Evolutionary conservation across 1,284 basidiomycete genomes (phyloP), one percentile per base, ranked within the genome.

Genomic region (Flammula alnicola): DNA sequence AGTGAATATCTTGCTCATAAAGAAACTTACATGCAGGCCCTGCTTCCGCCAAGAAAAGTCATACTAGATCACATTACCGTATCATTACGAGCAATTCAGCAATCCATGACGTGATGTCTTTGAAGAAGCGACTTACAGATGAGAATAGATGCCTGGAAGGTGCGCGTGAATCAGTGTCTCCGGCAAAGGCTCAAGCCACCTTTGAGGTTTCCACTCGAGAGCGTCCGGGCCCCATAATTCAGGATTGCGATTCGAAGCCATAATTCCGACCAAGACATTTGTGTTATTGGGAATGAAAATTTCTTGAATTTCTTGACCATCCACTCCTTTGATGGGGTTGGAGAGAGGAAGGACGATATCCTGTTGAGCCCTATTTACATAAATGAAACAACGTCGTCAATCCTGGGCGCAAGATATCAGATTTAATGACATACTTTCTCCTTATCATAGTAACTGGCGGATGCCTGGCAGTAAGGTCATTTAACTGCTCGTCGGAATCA

Each of bases 11-110:
- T 49, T 66, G n/a, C n/a, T n/a, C n/a, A n/a, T n/a, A n/a, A n/a
- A n/a, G n/a, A n/a, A n/a, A n/a, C n/a, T 39, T 46, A 68, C 72
- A 75, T 71, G 58, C 73, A 75, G 37, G 71, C 66, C 25, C 71
- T 63, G 17, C 70, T 52, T 7, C 73, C 73, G 3, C 68, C 74
- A 19, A 67, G 60, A 44, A 75, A 74, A 8, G 74, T 71, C 73
- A 75, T 75, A 55, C 73, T 74, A 20, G n/a, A n/a, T n/a, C n/a
- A n/a, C n/a, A n/a, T n/a, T n/a, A n/a, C n/a, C n/a, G n/a, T n/a
- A n/a, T n/a, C n/a, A n/a, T n/a, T n/a, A n/a, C n/a, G n/a, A n/a
- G n/a, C n/a, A n/a, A n/a, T n/a, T n/a, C n/a, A n/a, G n/a, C 10
- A 6, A 12, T 29, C 10, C 29, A 8, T 12, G 20, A 14, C 10